Evolutionary conservation across 768 basidiomycete genomes (phyloP).

Genomic region (Tricholoma sp.): DNA sequence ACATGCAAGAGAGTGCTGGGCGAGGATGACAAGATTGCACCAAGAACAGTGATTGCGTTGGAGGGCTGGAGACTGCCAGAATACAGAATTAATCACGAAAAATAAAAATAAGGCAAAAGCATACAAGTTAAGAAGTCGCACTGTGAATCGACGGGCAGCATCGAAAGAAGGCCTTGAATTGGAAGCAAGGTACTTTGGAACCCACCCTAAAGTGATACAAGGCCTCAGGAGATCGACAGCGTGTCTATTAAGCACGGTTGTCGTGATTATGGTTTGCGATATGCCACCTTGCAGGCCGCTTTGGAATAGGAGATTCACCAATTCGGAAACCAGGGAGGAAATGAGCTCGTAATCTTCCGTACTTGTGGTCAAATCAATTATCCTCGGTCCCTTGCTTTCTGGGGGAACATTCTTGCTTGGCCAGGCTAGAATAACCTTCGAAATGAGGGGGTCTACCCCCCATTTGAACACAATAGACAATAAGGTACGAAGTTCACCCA

Average conservation of each 20-base stretch:
- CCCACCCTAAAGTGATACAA: constrained; percentile 66
- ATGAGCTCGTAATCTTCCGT: constrained; percentile 41
- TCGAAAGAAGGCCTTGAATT: constrained; percentile 38
- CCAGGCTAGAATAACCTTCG: constrained; percentile 37
- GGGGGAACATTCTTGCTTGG: constrained; percentile 20
- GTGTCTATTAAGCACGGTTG: constrained; percentile 51
- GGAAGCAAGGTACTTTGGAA: constrained; percentile 46
- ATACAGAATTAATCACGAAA: constrained; percentile 15
- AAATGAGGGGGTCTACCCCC: constrained; percentile 55
- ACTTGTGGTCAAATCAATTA: constrained; percentile 40
- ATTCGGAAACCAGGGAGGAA: constrained; percentile 32
- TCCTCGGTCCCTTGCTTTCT: constrained; percentile 19
- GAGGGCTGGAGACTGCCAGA: constrained; percentile 52
- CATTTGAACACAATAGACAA: constrained; percentile 68
- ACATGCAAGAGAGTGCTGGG: constrained; percentile 44
- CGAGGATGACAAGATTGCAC: constrained; percentile 46
- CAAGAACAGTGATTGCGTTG: constrained; percentile 62
- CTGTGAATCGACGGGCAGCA: constrained; percentile 42
- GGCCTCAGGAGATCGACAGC: constrained; percentile 53
- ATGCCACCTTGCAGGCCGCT: constrained; percentile 40
- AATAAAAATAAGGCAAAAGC: constrained; percentile 21
- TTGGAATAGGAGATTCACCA: constrained; percentile 52
- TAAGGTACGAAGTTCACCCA: constrained; percentile 56
- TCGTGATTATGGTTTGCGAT: constrained; percentile 57
- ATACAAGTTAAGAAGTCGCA: constrained; percentile 61